A percentile compares a stretch with the other conserved stretches of the same genome.
Conservation (phyloP, 2,329 filamentous ascomycete genomes). For the Waltergamsia citrina region DNA sequence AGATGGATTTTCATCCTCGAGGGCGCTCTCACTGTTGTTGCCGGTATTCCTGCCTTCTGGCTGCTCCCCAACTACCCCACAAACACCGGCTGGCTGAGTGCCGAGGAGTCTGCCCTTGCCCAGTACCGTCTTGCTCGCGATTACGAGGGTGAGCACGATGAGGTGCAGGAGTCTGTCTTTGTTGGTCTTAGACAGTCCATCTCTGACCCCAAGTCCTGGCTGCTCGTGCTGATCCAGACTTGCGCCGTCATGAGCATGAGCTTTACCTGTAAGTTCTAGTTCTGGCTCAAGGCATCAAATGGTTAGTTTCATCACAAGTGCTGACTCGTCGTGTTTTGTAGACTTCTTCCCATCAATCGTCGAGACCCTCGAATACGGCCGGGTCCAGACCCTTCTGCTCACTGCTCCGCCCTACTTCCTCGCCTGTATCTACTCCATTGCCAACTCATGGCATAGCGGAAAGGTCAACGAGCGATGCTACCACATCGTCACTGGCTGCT, state of each 20-base stretch:
- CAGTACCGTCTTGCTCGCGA: slow-evolving; percentile 8
- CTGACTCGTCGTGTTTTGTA: too few relatives aligned
- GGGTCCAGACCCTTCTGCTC: slow-evolving; percentile 14
- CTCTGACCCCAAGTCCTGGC: slow-evolving; percentile 24
- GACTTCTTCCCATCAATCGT: slow-evolving; percentile 19
- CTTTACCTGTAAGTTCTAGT: slow-evolving; percentile 6
- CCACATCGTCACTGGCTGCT: slow-evolving; percentile 2
- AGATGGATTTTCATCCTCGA: slow-evolving; percentile 17
- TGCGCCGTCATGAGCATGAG: slow-evolving; percentile 7
- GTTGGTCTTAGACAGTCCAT: slow-evolving; percentile 16
- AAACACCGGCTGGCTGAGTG: slow-evolving; percentile 10
- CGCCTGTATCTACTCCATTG: slow-evolving; percentile 12
- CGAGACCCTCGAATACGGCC: slow-evolving; percentile 12
- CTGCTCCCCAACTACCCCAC: slow-evolving; percentile 13
- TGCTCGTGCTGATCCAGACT: slow-evolving; percentile 12
- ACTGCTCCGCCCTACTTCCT: slow-evolving; percentile 18
- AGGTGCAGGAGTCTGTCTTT: slow-evolving; percentile 6
- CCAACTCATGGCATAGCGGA: slow-evolving; percentile 3
- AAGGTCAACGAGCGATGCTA: slow-evolving; percentile 3
- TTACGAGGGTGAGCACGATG: slow-evolving; percentile 6
- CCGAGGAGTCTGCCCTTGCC: slow-evolving; percentile 3
- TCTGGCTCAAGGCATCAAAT: too few relatives aligned
- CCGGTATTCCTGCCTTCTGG: slow-evolving; percentile 10
- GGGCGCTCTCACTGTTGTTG: slow-evolving; percentile 11
- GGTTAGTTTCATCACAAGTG: too few relatives aligned